Percentiles rank a stretch among this genome's conserved stretches.
Evolutionary conservation across 495 filamentous ascomycete species (phyloP).

Genomic region (Penicillium coffeae): DNA sequence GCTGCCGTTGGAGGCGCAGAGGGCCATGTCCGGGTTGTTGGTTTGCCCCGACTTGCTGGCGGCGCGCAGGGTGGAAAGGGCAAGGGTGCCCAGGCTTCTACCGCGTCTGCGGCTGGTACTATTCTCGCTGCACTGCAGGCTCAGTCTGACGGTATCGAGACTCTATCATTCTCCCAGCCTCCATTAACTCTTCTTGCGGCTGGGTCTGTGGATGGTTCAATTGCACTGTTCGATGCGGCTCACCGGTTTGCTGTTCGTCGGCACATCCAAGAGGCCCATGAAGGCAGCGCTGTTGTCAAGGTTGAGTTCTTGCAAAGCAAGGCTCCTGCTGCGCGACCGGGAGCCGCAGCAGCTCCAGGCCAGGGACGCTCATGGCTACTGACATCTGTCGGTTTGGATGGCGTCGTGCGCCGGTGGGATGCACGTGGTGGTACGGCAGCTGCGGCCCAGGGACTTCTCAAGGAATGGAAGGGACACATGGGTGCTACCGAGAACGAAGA

Average conservation of each 20-base stretch:
- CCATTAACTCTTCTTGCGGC: conserved; percentile 77
- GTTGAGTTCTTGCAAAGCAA: conserved; percentile 72
- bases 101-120: conserved; percentile 65
- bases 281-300: conserved; percentile 81
- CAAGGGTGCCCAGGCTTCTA: conserved; percentile 36
- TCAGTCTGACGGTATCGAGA: conserved; percentile 79
- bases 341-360: conserved; percentile 23
- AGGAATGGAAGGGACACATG: conserved; percentile 80
- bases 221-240: conserved; percentile 81
- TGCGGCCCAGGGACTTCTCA: conserved; percentile 58
- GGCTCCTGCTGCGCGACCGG: conserved; percentile 20
- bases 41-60: conserved; percentile 65
- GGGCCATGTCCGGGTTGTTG: conserved; percentile 77
- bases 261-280: conserved; percentile 74
- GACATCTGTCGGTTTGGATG: conserved; percentile 80
- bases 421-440: conserved; percentile 69
- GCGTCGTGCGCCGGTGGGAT: conserved; percentile 84
- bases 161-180: conserved; percentile 74
- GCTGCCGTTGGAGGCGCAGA: conserved; percentile 84
- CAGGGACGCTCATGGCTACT: conserved; percentile 57
- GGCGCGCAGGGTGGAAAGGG: conserved; percentile 30
- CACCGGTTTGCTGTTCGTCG: conserved; percentile 77
- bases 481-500: conserved; percentile 67
- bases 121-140: conserved; percentile 69
- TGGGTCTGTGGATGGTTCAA: conserved; percentile 84